Evolutionary conservation across 345 rosid genomes (phyloP), one percentile per base, ranked within the genome.

Genomic region (Turritis glabra): DNA sequence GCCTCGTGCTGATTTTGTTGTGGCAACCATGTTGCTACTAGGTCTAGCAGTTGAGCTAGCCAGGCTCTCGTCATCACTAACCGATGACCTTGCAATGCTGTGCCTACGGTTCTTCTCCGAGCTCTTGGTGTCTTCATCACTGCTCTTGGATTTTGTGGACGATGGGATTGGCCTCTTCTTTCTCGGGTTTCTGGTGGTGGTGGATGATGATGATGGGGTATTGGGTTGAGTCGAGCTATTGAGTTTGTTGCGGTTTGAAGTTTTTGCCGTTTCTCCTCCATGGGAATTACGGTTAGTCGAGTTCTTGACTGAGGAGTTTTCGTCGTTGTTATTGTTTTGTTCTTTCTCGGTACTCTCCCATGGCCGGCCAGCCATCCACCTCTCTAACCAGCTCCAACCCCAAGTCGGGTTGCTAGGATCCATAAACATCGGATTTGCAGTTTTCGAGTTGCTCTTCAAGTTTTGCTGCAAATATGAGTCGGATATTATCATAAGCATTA

Each of bases 321-420:
- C 86, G 2, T 77, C 75, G 21, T 56, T 33, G 41, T 89, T 11
- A n/a, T 56, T 33, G 83, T 47, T 79, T 37, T 84, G 87, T 35
- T 67, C 62, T 80, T 76, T 66, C 82, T 85, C 87, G 64, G 76
- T 66, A 72, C 63, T 80, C 72, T 92, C 97, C 92, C 97, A 90
- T 71, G 97, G 90, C 73, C 84, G 86, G 4, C 92, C 85, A 55
- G 97, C 89, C 89, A 87, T 89, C 98, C 98, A 90, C 59, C 98
- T 80, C 67, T 92, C 99, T 66, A 89, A 78, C 96, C 97, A 90
- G 80, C 96, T 88, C 99, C 99, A 95, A 56, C 99, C 98, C 99
- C 99, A 95, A 19, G 87, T 69, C 14, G 92, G 96, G 76, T 90
- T 89, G 79, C 75, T 85, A 8, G 85, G 88, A 82, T 85, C 93